Conservation (phyloP, 768 basidiomycete species). For the Filobasidium floriforme region DNA sequence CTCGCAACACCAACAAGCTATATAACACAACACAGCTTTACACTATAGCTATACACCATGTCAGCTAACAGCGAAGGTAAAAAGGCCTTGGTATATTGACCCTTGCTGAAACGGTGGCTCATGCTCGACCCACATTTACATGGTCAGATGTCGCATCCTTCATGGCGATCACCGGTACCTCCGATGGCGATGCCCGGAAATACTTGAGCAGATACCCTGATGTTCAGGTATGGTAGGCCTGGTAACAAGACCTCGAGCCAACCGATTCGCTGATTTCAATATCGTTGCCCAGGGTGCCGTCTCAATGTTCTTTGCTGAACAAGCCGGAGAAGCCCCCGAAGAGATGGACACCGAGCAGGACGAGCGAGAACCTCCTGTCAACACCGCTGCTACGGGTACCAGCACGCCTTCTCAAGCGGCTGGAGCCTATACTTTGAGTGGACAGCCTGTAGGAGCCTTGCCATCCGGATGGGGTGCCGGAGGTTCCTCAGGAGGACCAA, state of each 20-base stretch:
- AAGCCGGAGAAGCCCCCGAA: conserved; percentile 6
- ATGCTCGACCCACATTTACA: not conserved
- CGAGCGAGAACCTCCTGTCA: not conserved
- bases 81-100: too few relatives aligned
- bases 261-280: not conserved
- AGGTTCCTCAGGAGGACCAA: conserved; percentile 12
- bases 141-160: conserved; percentile 17
- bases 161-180: conserved; percentile 19
- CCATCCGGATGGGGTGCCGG: conserved; percentile 8
- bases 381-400: not conserved
- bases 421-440: conserved; percentile 19
- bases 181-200: conserved; percentile 6
- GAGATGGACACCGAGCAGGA: conserved; percentile 7
- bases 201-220: conserved; percentile 6
- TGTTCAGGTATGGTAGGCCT: not conserved
- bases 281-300: conserved; percentile 8
- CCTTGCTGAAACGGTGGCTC: too few relatives aligned
- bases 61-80: too few relatives aligned
- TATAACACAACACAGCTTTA: too few relatives aligned
- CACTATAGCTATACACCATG: too few relatives aligned
- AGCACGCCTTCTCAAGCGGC: conserved; percentile 6
- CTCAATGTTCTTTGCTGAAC: conserved; percentile 19
- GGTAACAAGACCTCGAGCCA: not conserved
- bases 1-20: too few relatives aligned
- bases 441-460: conserved; percentile 14